Evolutionary conservation across 1,284 basidiomycete species (phyloP), one percentile per base, ranked within the genome.

Genomic region (Phellinidium pouzarii): DNA sequence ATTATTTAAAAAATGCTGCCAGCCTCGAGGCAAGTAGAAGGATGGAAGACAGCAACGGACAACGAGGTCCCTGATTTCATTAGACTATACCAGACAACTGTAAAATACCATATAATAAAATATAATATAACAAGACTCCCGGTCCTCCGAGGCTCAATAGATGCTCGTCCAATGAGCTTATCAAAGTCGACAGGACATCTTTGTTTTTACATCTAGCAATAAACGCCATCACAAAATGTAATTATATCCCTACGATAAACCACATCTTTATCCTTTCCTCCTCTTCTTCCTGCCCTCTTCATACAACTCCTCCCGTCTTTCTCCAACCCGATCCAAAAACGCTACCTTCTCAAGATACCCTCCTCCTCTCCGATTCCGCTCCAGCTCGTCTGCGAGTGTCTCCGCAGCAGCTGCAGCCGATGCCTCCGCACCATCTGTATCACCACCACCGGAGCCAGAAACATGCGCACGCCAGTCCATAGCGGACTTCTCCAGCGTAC

Each of bases 321-420:
- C 79, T 37, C 80, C 82, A 0, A 91, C 88, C 41, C 89, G 71
- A 53, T 82, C 70, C 60, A 92, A 65, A 62, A 91, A 92, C 42
- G 89, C 85, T 22, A 89, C 79, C 66, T 86, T 90, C 60, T 89
- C 88, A 17, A 92, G 71, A 66, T 86, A 91, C 0, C 88, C 87
- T 0, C 54, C 54, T 11, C 53, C 54, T 46, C 82, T 75, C 45
- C 82, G 69, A 56, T 90, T 82, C 0, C 78, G 77, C 45, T 85
- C 79, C n/a, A 92, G 72, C 57, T 87, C 84, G 58, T 89, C 82
- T 55, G 77, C 75, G 9, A 83, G 62, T 0, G 69, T 59, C 7
- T 66, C 65, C 20, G 69, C 64, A 53, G 75, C 69, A 0, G 72
- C 59, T 22, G 17, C 43, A 36, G 34, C 42, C 31, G 31, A 14